Percentiles rank a stretch among this genome's conserved stretches.
phyloP scores from a whole-genome alignment of 2,329 filamentous ascomycete species.

The Paramyrothecium sp. region DNA sequence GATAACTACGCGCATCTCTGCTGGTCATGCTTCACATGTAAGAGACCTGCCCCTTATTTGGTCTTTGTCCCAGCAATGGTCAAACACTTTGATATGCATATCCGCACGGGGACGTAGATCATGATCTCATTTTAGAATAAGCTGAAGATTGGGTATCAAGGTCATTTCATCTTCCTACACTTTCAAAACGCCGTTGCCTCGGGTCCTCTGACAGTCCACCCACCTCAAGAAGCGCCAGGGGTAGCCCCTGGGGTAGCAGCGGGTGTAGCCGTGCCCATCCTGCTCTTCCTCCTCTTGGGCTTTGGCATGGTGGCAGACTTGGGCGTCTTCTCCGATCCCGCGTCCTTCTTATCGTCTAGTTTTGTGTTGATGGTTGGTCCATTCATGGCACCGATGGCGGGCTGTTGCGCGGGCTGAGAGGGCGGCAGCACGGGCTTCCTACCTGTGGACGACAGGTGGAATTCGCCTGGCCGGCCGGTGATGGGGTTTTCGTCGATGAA shows the following conservation, averaged over 20 bases:
- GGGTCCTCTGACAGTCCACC: not conserved
- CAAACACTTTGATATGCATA: too few species aligned
- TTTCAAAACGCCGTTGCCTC: not conserved
- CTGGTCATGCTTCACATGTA: too few species aligned
- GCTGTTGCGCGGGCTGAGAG: constrained; percentile 25
- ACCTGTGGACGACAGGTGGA: constrained; percentile 62
- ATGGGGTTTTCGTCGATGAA: constrained; percentile 70
- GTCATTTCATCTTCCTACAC: not conserved
- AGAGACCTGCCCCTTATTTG: too few species aligned
- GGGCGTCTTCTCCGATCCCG: constrained; percentile 43
- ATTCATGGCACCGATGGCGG: constrained; percentile 31
- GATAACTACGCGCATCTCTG: too few species aligned
- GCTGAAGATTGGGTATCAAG: constrained; percentile 1
- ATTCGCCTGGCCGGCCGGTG: constrained; percentile 63
- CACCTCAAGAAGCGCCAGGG: constrained; percentile 8
- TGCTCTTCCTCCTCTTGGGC: constrained; percentile 48
- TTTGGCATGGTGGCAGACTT: constrained; percentile 40
- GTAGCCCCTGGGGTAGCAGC: constrained; percentile 19
- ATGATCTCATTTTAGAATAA: too few species aligned
- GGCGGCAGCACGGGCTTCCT: constrained; percentile 39
- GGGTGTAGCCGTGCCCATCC: constrained; percentile 34
- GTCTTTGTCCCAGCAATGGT: too few species aligned
- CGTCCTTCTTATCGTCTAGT: constrained; percentile 43
- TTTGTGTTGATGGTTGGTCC: constrained; percentile 40
- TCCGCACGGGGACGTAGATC: too few species aligned